phyloP scores from a whole-genome alignment of 176 grass and related monocot genomes.

The Calamus simplicifolius region DNA sequence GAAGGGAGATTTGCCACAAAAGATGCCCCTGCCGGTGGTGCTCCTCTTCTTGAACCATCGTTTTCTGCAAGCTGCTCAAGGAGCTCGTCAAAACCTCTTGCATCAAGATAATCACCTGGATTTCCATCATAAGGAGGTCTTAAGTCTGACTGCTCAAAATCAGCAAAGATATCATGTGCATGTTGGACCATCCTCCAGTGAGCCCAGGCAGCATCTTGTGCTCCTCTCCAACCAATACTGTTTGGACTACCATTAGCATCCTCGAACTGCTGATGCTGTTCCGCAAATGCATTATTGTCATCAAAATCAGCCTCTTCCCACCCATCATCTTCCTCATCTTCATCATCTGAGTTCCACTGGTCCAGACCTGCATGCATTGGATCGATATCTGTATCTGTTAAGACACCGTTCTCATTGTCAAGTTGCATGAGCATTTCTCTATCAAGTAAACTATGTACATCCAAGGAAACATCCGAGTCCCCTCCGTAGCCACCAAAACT shows the following conservation, averaged over 20 bases:
- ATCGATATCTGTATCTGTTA: slow-evolving; percentile 69
- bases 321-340: slow-evolving; percentile 40
- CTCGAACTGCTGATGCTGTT: slow-evolving; percentile 24
- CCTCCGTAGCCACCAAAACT: slow-evolving; percentile 59
- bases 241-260: slow-evolving; percentile 18
- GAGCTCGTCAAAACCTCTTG: slow-evolving; percentile 55
- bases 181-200: slow-evolving; percentile 25
- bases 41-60: slow-evolving; percentile 52
- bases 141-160: slow-evolving; percentile 19
- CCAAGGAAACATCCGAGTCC: slow-evolving; percentile 69
- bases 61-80: slow-evolving; percentile 72
- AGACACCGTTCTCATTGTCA: slow-evolving; percentile 44
- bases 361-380: slow-evolving; percentile 66
- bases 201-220: slow-evolving; percentile 30
- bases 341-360: slow-evolving; percentile 68
- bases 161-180: slow-evolving; percentile 21
- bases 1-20: slow-evolving; percentile 41
- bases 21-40: slow-evolving; percentile 56
- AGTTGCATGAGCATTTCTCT: slow-evolving; percentile 44
- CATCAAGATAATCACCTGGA: slow-evolving; percentile 68
- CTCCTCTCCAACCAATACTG: slow-evolving; percentile 13
- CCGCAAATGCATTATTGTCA: slow-evolving; percentile 23
- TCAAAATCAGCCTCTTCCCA: slow-evolving; percentile 55
- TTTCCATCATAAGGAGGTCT: slow-evolving; percentile 37
- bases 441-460: slow-evolving; percentile 27